phyloP scores from a whole-genome alignment of 208 protist genomes.

The Angomonas ambiguus region DNA sequence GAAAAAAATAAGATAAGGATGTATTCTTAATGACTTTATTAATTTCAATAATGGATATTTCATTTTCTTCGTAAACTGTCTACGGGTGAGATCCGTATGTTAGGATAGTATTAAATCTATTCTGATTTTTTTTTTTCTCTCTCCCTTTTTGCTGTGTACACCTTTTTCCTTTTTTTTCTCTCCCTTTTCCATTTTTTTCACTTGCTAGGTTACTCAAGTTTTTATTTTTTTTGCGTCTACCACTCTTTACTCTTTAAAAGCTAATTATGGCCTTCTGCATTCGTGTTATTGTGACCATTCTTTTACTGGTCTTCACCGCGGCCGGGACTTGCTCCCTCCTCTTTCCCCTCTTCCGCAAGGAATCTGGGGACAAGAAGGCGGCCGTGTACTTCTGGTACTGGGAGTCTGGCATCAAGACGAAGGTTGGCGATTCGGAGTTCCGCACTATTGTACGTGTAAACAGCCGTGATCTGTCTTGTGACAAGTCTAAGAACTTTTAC shows the following conservation, averaged over 20 bases:
- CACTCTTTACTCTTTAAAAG: background rate
- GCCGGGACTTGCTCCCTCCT: constrained; percentile 11
- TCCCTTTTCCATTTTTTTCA: background rate
- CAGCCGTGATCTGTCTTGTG: constrained; percentile 3
- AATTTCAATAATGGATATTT: background rate
- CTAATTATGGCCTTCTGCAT: constrained; percentile 1
- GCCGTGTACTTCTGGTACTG: constrained; percentile 18
- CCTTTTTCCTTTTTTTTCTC: too few species aligned
- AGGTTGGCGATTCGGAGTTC: background rate
- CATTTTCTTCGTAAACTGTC: background rate
- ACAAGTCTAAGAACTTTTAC: constrained; percentile 15
- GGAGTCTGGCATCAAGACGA: background rate
- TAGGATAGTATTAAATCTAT: background rate
- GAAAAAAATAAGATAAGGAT: background rate
- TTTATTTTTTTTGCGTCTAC: background rate
- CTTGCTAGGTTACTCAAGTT: background rate
- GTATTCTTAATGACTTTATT: constrained; percentile 7
- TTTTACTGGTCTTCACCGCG: constrained; percentile 18
- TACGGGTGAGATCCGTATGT: background rate
- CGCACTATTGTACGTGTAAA: constrained; percentile 4
- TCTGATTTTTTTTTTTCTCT: background rate
- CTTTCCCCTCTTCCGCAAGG: constrained; percentile 19
- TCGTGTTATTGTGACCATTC: constrained; percentile 19
- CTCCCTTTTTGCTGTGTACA: background rate
- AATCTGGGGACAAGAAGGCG: background rate